Evolutionary conservation across 306 rosid genomes (phyloP).

Genomic region (Begonia masoniana): DNA sequence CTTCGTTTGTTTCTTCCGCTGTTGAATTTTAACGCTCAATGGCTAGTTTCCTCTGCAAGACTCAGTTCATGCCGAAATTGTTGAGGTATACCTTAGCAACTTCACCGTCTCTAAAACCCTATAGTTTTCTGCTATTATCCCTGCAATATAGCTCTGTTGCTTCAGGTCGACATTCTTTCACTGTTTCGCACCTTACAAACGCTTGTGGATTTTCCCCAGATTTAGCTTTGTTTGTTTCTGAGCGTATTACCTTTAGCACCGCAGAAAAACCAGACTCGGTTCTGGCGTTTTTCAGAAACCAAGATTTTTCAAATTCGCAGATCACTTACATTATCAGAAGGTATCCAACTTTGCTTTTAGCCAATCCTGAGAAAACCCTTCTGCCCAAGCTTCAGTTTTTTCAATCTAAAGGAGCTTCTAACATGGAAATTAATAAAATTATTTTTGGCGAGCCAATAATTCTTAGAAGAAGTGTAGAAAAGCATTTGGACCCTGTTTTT

Average conservation of each 20-base stretch:
- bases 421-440: constrained; percentile 7
- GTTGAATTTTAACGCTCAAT: background rate
- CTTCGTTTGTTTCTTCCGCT: background rate
- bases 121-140: background rate
- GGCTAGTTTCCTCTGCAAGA: constrained; percentile 2
- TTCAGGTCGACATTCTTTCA: constrained; percentile 4
- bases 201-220: constrained; percentile 17
- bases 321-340: constrained; percentile 3
- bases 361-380: constrained; percentile 16
- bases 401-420: constrained; percentile 20
- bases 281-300: constrained; percentile 12
- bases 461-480: constrained; percentile 6
- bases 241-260: constrained; percentile 6
- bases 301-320: constrained; percentile 10
- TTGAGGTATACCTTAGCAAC: background rate
- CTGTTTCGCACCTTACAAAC: constrained; percentile 14
- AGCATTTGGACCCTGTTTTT: constrained; percentile 13
- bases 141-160: background rate
- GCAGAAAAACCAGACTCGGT: constrained; percentile 9
- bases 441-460: background rate
- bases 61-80: background rate
- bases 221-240: constrained; percentile 5
- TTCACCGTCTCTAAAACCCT: constrained; percentile 4
- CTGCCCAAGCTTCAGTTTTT: constrained; percentile 28
- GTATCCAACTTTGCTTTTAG: constrained; percentile 3